Evolutionary conservation across 257 asterid genomes (phyloP).

Genomic region (Ajuga chamaepitys): DNA sequence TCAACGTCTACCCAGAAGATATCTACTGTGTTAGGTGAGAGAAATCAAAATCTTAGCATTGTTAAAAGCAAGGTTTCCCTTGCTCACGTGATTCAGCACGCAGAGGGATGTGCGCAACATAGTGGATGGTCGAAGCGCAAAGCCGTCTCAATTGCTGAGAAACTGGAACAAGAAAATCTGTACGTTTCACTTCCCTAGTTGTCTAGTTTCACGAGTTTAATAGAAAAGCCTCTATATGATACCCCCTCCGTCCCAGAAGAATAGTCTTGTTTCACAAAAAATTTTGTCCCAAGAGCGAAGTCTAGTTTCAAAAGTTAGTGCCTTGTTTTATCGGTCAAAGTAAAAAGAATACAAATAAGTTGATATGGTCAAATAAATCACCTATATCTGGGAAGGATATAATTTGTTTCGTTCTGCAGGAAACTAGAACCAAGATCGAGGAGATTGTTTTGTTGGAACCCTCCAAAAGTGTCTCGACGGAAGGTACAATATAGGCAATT

Average conservation of each 20-base stretch:
- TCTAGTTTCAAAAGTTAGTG: too few species aligned
- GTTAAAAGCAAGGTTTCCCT: slow-evolving; percentile 85
- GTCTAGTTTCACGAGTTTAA: too few species aligned
- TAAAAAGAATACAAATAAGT: too few species aligned
- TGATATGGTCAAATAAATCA: neutral
- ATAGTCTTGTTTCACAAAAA: too few species aligned
- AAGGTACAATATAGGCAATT: slow-evolving; percentile 39
- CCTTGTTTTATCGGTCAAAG: too few species aligned
- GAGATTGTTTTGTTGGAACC: slow-evolving; percentile 79
- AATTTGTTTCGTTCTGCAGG: slow-evolving; percentile 36
- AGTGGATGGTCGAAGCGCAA: slow-evolving; percentile 82
- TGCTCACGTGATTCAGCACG: slow-evolving; percentile 89
- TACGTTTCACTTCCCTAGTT: slow-evolving; percentile 29
- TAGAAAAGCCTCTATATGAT: too few species aligned
- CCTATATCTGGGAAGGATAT: neutral
- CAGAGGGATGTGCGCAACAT: slow-evolving; percentile 58
- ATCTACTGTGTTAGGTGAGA: slow-evolving; percentile 31
- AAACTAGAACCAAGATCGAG: slow-evolving; percentile 83
- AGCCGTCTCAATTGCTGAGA: slow-evolving; percentile 90
- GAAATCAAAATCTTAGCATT: slow-evolving; percentile 62
- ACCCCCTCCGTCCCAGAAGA: too few species aligned
- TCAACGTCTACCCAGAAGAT: slow-evolving; percentile 19
- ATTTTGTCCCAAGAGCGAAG: too few species aligned
- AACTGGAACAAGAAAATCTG: slow-evolving; percentile 94
- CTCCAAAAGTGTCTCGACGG: slow-evolving; percentile 48